Base-by-base conservation (phyloP, 2,329 filamentous ascomycete species). In the Parascedosporium putredinis region DNA sequence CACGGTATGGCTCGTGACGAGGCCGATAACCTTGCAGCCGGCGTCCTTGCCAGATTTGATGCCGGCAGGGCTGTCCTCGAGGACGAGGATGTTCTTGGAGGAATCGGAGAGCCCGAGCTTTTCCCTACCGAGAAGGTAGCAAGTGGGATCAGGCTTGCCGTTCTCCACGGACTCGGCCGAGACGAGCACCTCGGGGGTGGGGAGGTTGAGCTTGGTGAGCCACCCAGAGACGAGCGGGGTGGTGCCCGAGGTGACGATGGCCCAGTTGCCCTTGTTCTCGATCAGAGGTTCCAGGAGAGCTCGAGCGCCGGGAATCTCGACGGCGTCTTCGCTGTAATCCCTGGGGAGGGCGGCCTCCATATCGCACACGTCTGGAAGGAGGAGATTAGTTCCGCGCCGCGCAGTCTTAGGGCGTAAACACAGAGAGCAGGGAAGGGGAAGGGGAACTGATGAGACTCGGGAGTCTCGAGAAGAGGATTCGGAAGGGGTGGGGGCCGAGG, bases 1-100 rank as follows among this genome's bases (percentile, higher is more conserved):
- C 43, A 83, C 70, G 23, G 77, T 80, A 68, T 95, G 90, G 60
- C 87, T 94, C 49, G 89, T 95, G 50, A 86, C 79, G 49, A 96
- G 69, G n/a, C 83, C 90, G 43, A 95, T 68, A 10, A 95, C 90
- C 61, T 78, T 83, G 70, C 86, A 95, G 2, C 88, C 89, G 8
- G 90, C 90, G 1, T 79, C 86, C 67, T 90, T 94, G 45, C 89
- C 90, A 24, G 89, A 81, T 55, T 70, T 74, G 60, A 95, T 87
- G 4, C 90, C 90, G 6, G 88, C 87, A 4, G 90, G 89, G 50
- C 87, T 87, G 68, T 96, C 90, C 68, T 96, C 90, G 33, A 95
- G 69, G 45, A 96, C 90, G 50, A 95, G 71, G 40, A 91, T 67
- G 27, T 69, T 66, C 49, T 67, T 74, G 24, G 68, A 65, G 12